phyloP scores from a whole-genome alignment of 768 basidiomycete genomes.

The Boletus eberwhitei region DNA sequence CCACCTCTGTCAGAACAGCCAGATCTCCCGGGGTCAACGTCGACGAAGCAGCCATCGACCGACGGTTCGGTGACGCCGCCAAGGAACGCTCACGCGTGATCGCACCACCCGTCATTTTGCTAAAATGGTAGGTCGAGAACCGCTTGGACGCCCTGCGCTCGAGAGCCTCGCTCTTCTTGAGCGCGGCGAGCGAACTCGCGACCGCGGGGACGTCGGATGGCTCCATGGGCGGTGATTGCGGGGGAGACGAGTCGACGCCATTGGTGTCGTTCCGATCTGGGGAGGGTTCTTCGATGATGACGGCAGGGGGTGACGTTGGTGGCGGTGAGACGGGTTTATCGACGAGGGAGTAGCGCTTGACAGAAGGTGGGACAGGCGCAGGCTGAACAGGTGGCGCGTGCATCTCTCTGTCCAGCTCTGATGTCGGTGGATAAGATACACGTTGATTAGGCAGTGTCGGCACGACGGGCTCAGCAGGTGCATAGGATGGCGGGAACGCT shows the following conservation, averaged over 20 bases:
- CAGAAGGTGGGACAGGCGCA: slow-evolving; percentile 52
- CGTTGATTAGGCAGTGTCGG: slow-evolving; percentile 1
- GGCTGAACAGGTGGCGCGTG: slow-evolving; percentile 24
- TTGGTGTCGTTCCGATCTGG: slow-evolving; percentile 26
- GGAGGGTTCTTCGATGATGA: slow-evolving; percentile 40
- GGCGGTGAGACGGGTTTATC: slow-evolving; percentile 58
- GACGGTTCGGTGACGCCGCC: slow-evolving; percentile 51
- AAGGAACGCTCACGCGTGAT: slow-evolving; percentile 49
- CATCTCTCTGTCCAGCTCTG: slow-evolving; percentile 23
- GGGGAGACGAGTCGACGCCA: slow-evolving; percentile 30
- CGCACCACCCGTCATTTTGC: slow-evolving; percentile 76
- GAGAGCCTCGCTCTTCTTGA: slow-evolving; percentile 82
- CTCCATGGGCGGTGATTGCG: slow-evolving; percentile 37
- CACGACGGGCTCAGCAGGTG: slow-evolving; percentile 10
- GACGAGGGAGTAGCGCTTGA: slow-evolving; percentile 77
- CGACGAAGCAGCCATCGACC: slow-evolving; percentile 62
- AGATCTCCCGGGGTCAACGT: slow-evolving; percentile 69
- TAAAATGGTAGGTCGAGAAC: slow-evolving; percentile 91
- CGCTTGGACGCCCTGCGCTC: slow-evolving; percentile 93
- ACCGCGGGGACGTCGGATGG: slow-evolving; percentile 55
- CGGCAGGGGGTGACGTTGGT: slow-evolving; percentile 43
- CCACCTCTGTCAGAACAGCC: slow-evolving; percentile 70
- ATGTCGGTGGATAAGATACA: slow-evolving; percentile 16
- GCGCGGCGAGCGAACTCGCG: slow-evolving; percentile 79
- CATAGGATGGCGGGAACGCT: slow-evolving; percentile 1